Evolutionary conservation across 73 alveolate genomes (phyloP), one percentile per base, ranked within the genome.

Genomic region (Blepharisma japonicum): DNA sequence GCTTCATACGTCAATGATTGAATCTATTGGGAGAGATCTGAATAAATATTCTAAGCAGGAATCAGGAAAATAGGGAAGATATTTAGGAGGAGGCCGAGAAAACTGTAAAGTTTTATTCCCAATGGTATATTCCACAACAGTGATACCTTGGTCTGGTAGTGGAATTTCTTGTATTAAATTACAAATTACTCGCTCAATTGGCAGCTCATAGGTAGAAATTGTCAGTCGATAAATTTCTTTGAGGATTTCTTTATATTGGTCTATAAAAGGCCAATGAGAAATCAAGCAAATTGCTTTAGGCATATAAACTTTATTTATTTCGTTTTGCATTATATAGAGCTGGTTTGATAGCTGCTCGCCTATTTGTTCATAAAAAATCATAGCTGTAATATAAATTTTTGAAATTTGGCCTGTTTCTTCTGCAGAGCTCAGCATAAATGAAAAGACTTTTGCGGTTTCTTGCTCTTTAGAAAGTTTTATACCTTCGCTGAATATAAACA

Each of bases 91-190:
- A 14, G 86, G 86, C 39, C 89, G 77, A 49, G 39, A 87, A 68
- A 87, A 87, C 42, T 71, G 86, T 9, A 87, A 48, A 55, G 79
- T 78, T 9, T 81, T 20, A 6, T 71, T 55, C 7, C 94, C 94
- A 1, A 87, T 87, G 5, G 82, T 88, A 55, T 83, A 84, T 48
- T 61, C 67, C 25, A 87, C 90, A 38, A 77, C 18, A 6, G 83
- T 77, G 66, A 68, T 56, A 14, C 89, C 88, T 66, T 82, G 79
- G 55, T 87, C 94, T 7, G 94, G 94, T 9, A 87, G 85, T 6
- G 94, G 86, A 32, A 87, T 79, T 71, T 87, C 94, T 14, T 82
- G 88, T 81, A 83, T 81, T 23, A 87, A 46, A 68, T 87, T 87
- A 11, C 79, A 79, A 32, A 87, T 56, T 77, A 71, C 68, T 27